phyloP scores from a whole-genome alignment of 768 basidiomycete genomes.

The Chalciporus sphaerocephalus region DNA sequence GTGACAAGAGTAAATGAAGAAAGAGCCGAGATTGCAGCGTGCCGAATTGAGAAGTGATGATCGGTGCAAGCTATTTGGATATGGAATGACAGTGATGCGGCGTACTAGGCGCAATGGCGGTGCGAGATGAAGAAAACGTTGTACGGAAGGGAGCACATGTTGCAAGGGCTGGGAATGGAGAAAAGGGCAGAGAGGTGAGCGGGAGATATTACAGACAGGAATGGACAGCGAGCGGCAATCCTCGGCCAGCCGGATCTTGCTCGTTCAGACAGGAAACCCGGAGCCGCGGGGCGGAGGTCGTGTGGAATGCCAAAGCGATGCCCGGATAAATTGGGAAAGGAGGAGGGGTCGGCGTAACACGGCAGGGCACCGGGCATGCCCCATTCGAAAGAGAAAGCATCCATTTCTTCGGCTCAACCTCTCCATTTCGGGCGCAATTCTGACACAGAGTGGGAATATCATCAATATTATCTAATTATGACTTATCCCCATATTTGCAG shows the following conservation, averaged over 20 bases:
- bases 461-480: conserved; percentile 24
- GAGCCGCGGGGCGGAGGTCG: conserved; percentile 24
- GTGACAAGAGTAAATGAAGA: conserved; percentile 19
- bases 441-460: conserved; percentile 20
- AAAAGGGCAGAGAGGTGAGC: conserved; percentile 3
- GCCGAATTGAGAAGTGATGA: conserved; percentile 16
- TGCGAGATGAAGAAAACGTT: conserved; percentile 35
- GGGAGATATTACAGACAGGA: not conserved
- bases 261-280: conserved; percentile 12
- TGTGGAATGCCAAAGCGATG: conserved; percentile 14
- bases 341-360: conserved; percentile 15
- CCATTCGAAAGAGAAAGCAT: not conserved
- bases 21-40: conserved; percentile 27
- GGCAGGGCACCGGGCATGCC: conserved; percentile 27
- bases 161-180: conserved; percentile 13
- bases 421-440: conserved; percentile 5
- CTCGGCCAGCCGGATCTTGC: conserved; percentile 30
- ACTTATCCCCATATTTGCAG: conserved; percentile 18
- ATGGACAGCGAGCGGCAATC: conserved; percentile 14
- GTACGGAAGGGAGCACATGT: conserved; percentile 21
- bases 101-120: conserved; percentile 25
- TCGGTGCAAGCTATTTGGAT: conserved; percentile 16
- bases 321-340: conserved; percentile 20
- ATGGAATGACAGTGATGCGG: conserved; percentile 11
- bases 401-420: conserved; percentile 8